Base-by-base conservation (phyloP, 2,329 filamentous ascomycete genomes). In the Fusarium dlaminii region DNA sequence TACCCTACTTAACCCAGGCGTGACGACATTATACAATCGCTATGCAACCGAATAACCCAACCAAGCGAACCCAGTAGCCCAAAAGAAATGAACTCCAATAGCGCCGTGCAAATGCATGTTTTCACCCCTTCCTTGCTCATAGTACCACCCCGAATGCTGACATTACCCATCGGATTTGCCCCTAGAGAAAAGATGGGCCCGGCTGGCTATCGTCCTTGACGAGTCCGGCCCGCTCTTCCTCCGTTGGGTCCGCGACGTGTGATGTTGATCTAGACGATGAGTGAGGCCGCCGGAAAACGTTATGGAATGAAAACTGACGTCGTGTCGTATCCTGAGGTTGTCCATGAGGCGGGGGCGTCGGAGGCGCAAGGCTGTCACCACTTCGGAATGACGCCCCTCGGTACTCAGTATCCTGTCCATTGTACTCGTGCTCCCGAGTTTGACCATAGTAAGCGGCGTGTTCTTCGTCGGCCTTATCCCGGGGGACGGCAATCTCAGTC, bases 281-380 rank as follows among this genome's bases (percentile, higher is more conserved):
- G 39, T 78, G 72, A 27, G 78, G 79, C 40, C 80, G 81, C 61
- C 80, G 77, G 82, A 98, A 96, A 59, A 98, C 90, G 74, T 93
- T 94, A 74, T 95, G 92, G 86, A 98, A 98, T 24, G 94, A 97
- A 83, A 98, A 99, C 80, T 98, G 94, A 68, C 96, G 89, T 74
- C 86, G 89, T 17, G 92, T 90, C 14, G 92, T 89, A 36, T 85
- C 85, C 62, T 88, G 89, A 8, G 87, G 90, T 9, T 91, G 89
- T 45, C 85, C 84, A 63, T 89, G 90, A 9, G 88, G 90, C 7
- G 91, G 91, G 4, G 91, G 91, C 8, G 89, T 87, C 1, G 92
- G 91, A 3, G 92, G 91, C 3, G 90, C 78, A 12, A 83, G 72
- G 76, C 80, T 82, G 69, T 82, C 83, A 67, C 81, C 84, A 72